Evolutionary conservation across 345 rosid genomes (phyloP), one percentile per base, ranked within the genome.

Genomic region (Hibiscus tridactylites): DNA sequence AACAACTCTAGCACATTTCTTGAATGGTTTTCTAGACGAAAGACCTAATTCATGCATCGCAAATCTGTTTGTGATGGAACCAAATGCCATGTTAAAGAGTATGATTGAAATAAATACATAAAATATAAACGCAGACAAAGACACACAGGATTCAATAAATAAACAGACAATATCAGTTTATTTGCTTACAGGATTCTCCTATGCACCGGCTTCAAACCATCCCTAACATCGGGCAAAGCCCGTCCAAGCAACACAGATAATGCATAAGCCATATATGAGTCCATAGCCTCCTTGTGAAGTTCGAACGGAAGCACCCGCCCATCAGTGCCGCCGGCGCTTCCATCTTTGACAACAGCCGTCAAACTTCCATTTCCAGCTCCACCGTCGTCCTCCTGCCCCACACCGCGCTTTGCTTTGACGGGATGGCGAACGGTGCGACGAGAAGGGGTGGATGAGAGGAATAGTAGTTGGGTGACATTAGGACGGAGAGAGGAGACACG

Each of bases 31-130:
- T 57, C 83, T 88, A 0, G 97, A 94, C 26, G 95, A 82, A 79
- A 94, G 96, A 57, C 98, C 97, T 70, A 94, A 79, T 74, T 94
- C 98, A 79, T 90, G 97, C 98, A 94, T 91, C 7, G 98, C 96
- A 72, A 81, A 94, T 49, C 98, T 94, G 86, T 42, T 66, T 8
- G 57, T 1, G 0, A 16, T 6, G 58, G 12, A 47, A 66, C 9
- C 70, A 13, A 47, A 26, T 13, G 39, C 21, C 58, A 26, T 15
- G 70, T 47, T 15, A 26, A 33, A 13, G 11, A 66, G 49, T 66
- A 44, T 19, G 5, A 31, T 65, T 42, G 31, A 39, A 21, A 19
- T 6, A 21, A 17, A 21, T 3, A 65, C 29, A 42, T 4, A 3
- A 2, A 1, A 44, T 42, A 65, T 9, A 37, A 37, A 15, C 15